These are phyloP conservation scores for Phytophthora uliginosa DNA, from an alignment of 352 stramenopile genomes.

Conservation along the genomic window DNA sequence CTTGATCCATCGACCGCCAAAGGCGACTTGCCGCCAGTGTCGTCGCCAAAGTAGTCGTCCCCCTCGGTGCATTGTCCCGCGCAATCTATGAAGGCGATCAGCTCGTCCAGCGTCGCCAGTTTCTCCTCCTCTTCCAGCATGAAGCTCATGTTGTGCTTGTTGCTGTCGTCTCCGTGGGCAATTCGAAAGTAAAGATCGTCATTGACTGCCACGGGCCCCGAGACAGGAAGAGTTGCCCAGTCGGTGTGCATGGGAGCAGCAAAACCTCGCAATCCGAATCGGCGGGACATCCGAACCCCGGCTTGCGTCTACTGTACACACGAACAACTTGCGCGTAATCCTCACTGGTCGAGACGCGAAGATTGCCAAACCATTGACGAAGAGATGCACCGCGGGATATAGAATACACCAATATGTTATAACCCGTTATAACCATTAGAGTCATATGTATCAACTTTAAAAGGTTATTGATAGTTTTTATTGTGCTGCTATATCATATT, in stretches of 20 bases:
- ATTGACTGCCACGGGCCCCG: background rate
- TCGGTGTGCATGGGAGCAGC: background rate
- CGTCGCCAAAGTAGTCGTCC: background rate
- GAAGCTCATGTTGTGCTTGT: conserved; percentile 29
- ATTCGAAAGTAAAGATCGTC: conserved; percentile 18
- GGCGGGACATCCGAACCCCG: background rate
- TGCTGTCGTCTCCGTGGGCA: background rate
- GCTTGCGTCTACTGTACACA: conserved; percentile 3
- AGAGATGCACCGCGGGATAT: background rate
- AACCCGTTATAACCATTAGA: background rate
- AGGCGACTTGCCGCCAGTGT: background rate
- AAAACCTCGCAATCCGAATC: conserved; percentile 10
- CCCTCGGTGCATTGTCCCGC: background rate
- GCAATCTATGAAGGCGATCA: conserved; percentile 23
- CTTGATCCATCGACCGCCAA: background rate
- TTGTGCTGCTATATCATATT: background rate
- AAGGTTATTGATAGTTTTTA: too few relatives aligned
- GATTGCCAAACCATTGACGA: conserved; percentile 4
- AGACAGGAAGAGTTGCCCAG: conserved; percentile 14
- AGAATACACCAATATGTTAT: background rate
- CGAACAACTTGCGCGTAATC: background rate
- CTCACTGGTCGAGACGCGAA: background rate
- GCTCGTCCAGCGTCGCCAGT: conserved; percentile 11
- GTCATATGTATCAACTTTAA: too few relatives aligned
- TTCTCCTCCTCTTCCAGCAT: conserved; percentile 12